Conservation (phyloP, 2,329 filamentous ascomycete genomes). For the Epichloe bromicola region DNA sequence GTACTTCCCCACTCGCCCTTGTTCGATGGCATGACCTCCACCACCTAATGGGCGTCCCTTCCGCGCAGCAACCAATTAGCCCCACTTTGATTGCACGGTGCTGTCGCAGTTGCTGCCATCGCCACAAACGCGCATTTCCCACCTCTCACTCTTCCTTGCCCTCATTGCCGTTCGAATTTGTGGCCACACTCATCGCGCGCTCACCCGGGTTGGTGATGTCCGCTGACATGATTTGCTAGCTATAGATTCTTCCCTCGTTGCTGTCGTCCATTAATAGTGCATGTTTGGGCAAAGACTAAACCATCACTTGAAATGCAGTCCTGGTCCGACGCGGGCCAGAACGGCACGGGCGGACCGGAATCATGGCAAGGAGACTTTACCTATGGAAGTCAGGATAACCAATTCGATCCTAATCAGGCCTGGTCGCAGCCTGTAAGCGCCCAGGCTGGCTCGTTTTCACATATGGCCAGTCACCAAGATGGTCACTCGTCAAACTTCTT, state of each 20-base stretch:
- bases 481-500: slow-evolving; percentile 21
- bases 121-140: neutral
- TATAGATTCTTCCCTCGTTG: slow-evolving; percentile 10
- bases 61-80: neutral
- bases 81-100: neutral
- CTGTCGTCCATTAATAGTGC: slow-evolving; percentile 9
- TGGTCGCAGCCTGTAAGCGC: slow-evolving; percentile 25
- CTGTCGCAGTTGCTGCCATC: neutral
- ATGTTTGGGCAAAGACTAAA: slow-evolving; percentile 11
- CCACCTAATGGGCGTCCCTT: neutral
- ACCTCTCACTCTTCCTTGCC: slow-evolving; percentile 8
- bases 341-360: slow-evolving; percentile 22
- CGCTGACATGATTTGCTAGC: slow-evolving; percentile 19
- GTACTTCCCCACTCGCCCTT: slow-evolving; percentile 4
- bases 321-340: slow-evolving; percentile 25
- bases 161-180: neutral
- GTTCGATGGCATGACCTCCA: slow-evolving; percentile 1
- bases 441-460: slow-evolving; percentile 19
- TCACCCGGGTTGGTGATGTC: slow-evolving; percentile 10
- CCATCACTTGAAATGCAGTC: slow-evolving; percentile 25
- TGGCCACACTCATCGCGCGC: slow-evolving; percentile 7
- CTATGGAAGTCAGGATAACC: slow-evolving; percentile 20
- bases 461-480: slow-evolving; percentile 17
- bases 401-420: slow-evolving; percentile 25
- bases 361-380: slow-evolving; percentile 23